phyloP scores from a whole-genome alignment of 306 rosid species.

The Datisca glomerata region DNA sequence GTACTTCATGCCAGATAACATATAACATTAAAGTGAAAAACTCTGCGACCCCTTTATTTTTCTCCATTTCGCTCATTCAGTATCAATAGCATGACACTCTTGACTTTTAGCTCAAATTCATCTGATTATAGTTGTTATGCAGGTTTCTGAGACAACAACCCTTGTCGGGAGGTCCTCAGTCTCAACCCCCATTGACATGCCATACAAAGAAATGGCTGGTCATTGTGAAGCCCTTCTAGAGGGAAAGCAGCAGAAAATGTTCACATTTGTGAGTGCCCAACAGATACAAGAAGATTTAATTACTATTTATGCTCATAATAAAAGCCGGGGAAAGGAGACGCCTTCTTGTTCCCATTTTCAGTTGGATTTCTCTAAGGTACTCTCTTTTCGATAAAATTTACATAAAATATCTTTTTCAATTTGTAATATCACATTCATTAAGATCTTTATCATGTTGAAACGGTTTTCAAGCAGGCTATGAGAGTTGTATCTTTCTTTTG shows the following conservation, averaged over 20 bases:
- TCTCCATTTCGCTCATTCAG: too few species aligned
- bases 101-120: too few species aligned
- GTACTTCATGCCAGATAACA: too few species aligned
- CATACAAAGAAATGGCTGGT: conserved; percentile 75
- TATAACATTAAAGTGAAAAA: too few species aligned
- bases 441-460: too few species aligned
- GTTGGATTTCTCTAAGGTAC: conserved; percentile 30
- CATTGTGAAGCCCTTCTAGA: conserved; percentile 61
- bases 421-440: neutral
- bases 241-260: conserved; percentile 66
- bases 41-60: too few species aligned
- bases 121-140: too few species aligned
- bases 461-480: too few species aligned
- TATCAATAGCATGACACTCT: too few species aligned
- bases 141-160: conserved; percentile 51
- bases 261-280: conserved; percentile 33
- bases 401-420: neutral
- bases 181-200: conserved; percentile 50
- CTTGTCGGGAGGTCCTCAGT: conserved; percentile 62
- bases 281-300: conserved; percentile 26
- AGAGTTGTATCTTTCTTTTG: too few species aligned
- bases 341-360: conserved; percentile 19
- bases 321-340: conserved; percentile 19
- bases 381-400: conserved; percentile 2
- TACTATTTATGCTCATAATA: conserved; percentile 16